A percentile compares a stretch with the other conserved stretches of the same genome.
These are phyloP conservation scores for Tuber borchii DNA, from an alignment of 495 filamentous ascomycete species.

Conservation along the genomic window DNA sequence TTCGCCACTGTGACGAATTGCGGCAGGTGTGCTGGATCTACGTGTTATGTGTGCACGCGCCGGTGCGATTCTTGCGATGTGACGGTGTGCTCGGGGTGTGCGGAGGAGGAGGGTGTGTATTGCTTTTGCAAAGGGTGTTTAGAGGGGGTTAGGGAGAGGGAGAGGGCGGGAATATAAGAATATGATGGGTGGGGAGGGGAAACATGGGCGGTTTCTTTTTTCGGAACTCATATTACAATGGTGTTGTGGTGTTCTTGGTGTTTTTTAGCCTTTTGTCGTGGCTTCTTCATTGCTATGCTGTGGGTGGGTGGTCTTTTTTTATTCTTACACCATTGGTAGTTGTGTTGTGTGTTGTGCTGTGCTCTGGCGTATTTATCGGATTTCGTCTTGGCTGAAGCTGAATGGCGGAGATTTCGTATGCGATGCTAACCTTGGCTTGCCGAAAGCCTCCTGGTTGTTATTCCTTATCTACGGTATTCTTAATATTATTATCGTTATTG, in stretches of 20 bases:
- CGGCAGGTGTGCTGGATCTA: conserved; percentile 16
- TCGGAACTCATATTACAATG: background rate
- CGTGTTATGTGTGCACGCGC: conserved; percentile 35
- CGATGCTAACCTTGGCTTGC: background rate
- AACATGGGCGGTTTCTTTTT: background rate
- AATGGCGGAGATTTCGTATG: background rate
- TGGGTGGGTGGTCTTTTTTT: conserved; percentile 4
- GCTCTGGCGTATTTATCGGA: background rate
- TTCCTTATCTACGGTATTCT: background rate
- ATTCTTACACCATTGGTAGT: background rate
- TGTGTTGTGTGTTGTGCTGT: background rate
- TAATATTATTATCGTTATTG: background rate
- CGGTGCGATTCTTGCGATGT: conserved; percentile 33
- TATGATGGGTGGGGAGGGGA: background rate
- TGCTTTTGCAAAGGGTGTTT: conserved; percentile 33
- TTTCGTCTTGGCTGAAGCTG: background rate
- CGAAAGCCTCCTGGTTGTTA: background rate
- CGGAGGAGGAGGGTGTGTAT: conserved; percentile 34
- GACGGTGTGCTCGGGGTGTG: conserved; percentile 32
- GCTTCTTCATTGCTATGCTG: background rate
- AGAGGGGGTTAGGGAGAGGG: conserved; percentile 16
- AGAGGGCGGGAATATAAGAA: conserved; percentile 4
- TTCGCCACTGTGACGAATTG: conserved; percentile 31
- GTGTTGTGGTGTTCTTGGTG: background rate
- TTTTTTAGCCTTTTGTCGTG: background rate